Evolutionary conservation across 345 rosid species (phyloP), one percentile per base, ranked within the genome.

Genomic region (Reutealis trisperma): DNA sequence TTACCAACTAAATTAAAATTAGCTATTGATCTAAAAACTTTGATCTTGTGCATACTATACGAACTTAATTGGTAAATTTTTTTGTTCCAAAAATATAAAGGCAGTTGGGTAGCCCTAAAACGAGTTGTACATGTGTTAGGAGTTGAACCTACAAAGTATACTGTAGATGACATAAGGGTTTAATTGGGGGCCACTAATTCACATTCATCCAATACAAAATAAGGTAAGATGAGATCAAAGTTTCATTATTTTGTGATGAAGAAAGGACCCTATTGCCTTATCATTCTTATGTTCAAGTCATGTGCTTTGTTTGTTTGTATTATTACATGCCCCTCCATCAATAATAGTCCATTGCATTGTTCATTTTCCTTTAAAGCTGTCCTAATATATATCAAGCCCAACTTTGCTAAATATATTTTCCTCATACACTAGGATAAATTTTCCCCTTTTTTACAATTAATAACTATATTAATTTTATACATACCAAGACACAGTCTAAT

Each of bases 371-470:
- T 57, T 25, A 13, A 75, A 21, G 61, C 54, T 49, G 71, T 22
- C 76, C 60, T 54, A 51, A 52, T 54, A 61, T 9, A 70, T 75
- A 79, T 72, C 55, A n/a, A n/a, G n/a, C n/a, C n/a, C n/a, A n/a
- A n/a, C n/a, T n/a, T n/a, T n/a, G n/a, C n/a, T n/a, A n/a, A n/a
- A n/a, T n/a, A 1, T 34, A 34, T 34, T 34, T 3, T 4, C 4
- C 41, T 34, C 41, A 2, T 34, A 34, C 41, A 34, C 41, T 34
- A 4, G 41, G 5, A 37, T 7, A 37, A 37, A 37, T 2, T 37
- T 37, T 37, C 41, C 41, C 41, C 6, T 37, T 37, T 7, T 37
- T 37, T 37, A 37, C 41, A 37, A 3, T 37, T 37, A 37, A 37
- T 37, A 37, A 4, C 6, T 37, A 4, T 3, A 37, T 37, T 37